Conservation (phyloP, 2,329 filamentous ascomycete genomes). For the Pseudohalonectria lignicola region DNA sequence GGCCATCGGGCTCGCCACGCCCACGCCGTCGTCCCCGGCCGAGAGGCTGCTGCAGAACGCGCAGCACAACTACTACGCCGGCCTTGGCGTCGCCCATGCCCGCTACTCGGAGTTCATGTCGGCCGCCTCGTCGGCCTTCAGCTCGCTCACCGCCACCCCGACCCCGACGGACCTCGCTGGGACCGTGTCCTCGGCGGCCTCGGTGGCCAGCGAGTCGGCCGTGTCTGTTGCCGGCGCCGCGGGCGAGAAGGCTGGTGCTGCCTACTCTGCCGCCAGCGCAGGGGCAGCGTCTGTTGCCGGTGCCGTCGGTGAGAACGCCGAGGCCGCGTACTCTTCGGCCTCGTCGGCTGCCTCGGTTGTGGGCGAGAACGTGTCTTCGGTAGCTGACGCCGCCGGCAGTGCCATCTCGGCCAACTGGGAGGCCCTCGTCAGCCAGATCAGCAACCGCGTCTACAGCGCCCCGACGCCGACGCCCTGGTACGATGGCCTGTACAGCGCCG, state of each 20-base stretch:
- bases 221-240: constrained; percentile 32
- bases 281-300: constrained; percentile 37
- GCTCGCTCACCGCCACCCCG: constrained; percentile 45
- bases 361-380: constrained; percentile 37
- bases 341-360: constrained; percentile 24
- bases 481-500: constrained; percentile 31
- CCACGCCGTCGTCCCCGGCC: constrained; percentile 31
- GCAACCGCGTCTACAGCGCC: constrained; percentile 58
- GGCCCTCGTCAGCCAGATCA: constrained; percentile 50
- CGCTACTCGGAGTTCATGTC: constrained; percentile 66
- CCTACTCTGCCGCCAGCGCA: constrained; percentile 33
- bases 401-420: constrained; percentile 40
- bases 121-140: constrained; percentile 60
- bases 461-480: constrained; percentile 50
- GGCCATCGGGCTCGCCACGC: constrained; percentile 50
- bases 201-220: constrained; percentile 34
- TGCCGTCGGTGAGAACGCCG: constrained; percentile 21
- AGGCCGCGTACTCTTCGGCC: too few species aligned
- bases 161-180: constrained; percentile 44
- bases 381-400: constrained; percentile 16
- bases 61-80: constrained; percentile 62
- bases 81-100: constrained; percentile 66
- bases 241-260: constrained; percentile 36
- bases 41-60: constrained; percentile 53
- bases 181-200: constrained; percentile 31